phyloP scores from a whole-genome alignment of 495 filamentous ascomycete genomes.

The Tuber microsphaerosporum region DNA sequence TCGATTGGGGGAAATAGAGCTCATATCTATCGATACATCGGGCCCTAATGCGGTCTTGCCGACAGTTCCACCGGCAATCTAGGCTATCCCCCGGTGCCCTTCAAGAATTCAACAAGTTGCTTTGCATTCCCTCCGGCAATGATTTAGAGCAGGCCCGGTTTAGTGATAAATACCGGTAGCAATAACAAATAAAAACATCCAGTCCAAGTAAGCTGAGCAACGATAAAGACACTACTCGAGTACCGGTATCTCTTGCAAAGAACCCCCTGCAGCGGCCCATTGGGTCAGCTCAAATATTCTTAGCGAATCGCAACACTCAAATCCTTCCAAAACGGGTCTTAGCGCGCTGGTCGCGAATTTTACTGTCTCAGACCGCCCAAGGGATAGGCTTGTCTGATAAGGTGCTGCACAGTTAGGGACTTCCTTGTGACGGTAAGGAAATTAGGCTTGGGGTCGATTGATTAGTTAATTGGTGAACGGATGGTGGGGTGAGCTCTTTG shows the following conservation, averaged over 20 bases:
- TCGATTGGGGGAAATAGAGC: not conserved
- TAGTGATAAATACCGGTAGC: not conserved
- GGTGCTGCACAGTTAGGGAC: not conserved
- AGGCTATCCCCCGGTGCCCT: not conserved
- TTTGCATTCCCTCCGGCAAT: not conserved
- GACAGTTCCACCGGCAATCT: not conserved
- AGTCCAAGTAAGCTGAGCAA: not conserved
- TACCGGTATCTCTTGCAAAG: too few species aligned
- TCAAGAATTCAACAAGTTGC: not conserved
- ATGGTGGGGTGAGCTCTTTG: not conserved
- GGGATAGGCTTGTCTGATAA: not conserved
- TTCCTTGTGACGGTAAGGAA: not conserved
- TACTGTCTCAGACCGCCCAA: not conserved
- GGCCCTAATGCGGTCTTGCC: too few species aligned
- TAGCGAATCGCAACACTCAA: too few species aligned
- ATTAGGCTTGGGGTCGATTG: not conserved
- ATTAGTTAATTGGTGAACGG: not conserved
- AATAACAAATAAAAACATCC: not conserved
- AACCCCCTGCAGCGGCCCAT: too few species aligned
- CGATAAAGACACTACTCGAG: not conserved
- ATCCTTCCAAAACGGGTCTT: too few species aligned
- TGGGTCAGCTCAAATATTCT: too few species aligned
- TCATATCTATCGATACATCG: too few species aligned
- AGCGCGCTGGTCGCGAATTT: too few species aligned
- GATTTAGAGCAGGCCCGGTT: not conserved